Conservation (phyloP, 73 alveolate genomes). For the Uronychia setigera region DNA sequence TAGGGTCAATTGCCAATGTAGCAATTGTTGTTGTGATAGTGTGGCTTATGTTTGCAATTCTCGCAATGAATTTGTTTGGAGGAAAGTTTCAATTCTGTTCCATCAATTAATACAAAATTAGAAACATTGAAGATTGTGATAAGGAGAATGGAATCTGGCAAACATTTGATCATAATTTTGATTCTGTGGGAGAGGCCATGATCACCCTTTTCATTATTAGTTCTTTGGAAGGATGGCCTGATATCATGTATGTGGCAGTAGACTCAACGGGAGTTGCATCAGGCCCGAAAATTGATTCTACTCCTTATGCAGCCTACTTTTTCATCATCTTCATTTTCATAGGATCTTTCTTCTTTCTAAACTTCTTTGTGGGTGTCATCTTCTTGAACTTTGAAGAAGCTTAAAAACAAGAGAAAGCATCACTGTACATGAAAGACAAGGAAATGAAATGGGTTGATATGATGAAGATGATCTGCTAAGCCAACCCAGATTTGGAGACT, state of each 20-base stretch:
- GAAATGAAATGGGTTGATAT: slow-evolving; percentile 77
- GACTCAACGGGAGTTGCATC: slow-evolving; percentile 13
- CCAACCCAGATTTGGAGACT: slow-evolving; percentile 69
- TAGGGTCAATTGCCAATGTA: slow-evolving; percentile 87
- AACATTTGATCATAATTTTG: slow-evolving; percentile 71
- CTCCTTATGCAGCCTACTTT: slow-evolving; percentile 46
- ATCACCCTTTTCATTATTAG: slow-evolving; percentile 81
- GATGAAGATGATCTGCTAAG: slow-evolving; percentile 45
- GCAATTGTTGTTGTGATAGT: slow-evolving; percentile 63
- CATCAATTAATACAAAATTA: slow-evolving; percentile 33
- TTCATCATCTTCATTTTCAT: slow-evolving; percentile 85
- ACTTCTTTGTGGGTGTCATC: slow-evolving; percentile 95
- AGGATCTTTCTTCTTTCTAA: slow-evolving; percentile 85
- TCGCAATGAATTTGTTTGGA: slow-evolving; percentile 46
- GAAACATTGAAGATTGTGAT: too few species aligned
- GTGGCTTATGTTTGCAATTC: slow-evolving; percentile 76
- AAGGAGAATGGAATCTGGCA: slow-evolving; percentile 73
- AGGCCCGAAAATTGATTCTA: slow-evolving; percentile 28
- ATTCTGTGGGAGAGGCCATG: slow-evolving; percentile 84
- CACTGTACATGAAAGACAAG: slow-evolving; percentile 51
- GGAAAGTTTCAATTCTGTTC: slow-evolving; percentile 76
- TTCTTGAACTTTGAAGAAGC: slow-evolving; percentile 90
- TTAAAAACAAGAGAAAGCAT: slow-evolving; percentile 64
- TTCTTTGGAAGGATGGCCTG: slow-evolving; percentile 96
- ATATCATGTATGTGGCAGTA: slow-evolving; percentile 70